Percentiles rank a stretch among this genome's conserved stretches.
These are phyloP conservation scores for Maudiozyma serrabonitensis DNA, from an alignment of 805 yeast genomes.

Conservation along the genomic window DNA sequence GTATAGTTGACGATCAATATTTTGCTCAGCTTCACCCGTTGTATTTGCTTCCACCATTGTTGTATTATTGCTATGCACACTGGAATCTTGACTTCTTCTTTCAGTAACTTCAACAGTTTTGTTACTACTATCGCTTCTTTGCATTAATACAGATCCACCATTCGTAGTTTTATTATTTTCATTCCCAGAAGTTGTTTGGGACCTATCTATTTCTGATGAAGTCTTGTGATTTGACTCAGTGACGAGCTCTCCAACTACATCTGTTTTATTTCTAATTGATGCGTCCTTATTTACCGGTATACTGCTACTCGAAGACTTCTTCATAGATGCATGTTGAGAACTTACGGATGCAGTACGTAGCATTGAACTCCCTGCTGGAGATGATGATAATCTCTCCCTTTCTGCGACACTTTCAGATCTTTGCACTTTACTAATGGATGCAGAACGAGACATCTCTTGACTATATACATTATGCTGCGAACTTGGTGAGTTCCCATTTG, in stretches of 20 bases:
- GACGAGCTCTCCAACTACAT: neutral
- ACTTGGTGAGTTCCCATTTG: neutral
- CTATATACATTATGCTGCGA: neutral
- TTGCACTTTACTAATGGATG: neutral
- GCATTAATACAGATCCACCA: neutral
- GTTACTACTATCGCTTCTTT: neutral
- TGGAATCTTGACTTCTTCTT: neutral
- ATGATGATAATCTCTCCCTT: neutral
- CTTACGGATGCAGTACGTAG: neutral
- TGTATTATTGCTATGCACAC: neutral
- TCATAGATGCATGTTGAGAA: neutral
- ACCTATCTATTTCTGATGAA: neutral
- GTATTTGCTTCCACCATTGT: neutral
- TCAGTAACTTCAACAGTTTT: neutral
- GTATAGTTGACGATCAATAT: conserved; percentile 58
- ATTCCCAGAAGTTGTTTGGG: neutral
- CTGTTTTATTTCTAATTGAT: neutral
- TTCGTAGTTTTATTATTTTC: neutral
- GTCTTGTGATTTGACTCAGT: neutral
- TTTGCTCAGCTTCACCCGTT: conserved; percentile 30
- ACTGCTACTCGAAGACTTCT: neutral
- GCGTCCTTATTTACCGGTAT: neutral
- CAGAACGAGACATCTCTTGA: neutral
- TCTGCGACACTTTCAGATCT: conserved; percentile 1
- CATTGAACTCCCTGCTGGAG: neutral